Conservation (phyloP, 2,329 filamentous ascomycete genomes). For the Epicoccum sorghinum region DNA sequence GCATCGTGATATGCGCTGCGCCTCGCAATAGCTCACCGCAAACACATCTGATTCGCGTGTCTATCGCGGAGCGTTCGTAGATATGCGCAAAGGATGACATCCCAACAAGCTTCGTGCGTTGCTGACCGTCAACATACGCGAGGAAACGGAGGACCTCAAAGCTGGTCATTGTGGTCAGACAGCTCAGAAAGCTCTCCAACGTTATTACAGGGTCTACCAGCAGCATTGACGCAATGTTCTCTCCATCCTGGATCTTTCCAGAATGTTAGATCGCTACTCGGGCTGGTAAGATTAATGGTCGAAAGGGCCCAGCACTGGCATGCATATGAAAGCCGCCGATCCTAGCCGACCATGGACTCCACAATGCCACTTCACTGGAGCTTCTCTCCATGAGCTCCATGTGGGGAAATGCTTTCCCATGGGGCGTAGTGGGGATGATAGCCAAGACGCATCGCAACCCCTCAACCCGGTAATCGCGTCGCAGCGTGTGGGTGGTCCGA, state of each 20-base stretch:
- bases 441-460: constrained; percentile 3
- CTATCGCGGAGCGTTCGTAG: no score
- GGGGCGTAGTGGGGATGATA: constrained; percentile 5
- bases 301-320: not conserved
- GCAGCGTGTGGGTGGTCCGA: not conserved
- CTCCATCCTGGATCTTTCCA: no score
- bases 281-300: no score
- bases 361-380: constrained; percentile 4
- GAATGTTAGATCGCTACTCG: no score
- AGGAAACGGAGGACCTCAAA: no score
- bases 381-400: not conserved
- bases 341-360: not conserved
- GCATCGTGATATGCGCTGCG: constrained; percentile 4
- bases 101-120: no score
- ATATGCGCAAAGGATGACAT: no score
- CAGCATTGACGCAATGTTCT: no score
- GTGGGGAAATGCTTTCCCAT: constrained; percentile 12
- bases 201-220: no score
- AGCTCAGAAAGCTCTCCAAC: no score
- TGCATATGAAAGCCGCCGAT: constrained; percentile 1
- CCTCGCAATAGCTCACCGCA: not conserved
- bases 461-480: constrained; percentile 2
- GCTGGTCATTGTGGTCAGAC: no score
- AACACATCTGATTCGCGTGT: not conserved
- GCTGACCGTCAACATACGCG: no score